phyloP scores from a whole-genome alignment of 306 rosid genomes.

The Ziziphus jujuba region DNA sequence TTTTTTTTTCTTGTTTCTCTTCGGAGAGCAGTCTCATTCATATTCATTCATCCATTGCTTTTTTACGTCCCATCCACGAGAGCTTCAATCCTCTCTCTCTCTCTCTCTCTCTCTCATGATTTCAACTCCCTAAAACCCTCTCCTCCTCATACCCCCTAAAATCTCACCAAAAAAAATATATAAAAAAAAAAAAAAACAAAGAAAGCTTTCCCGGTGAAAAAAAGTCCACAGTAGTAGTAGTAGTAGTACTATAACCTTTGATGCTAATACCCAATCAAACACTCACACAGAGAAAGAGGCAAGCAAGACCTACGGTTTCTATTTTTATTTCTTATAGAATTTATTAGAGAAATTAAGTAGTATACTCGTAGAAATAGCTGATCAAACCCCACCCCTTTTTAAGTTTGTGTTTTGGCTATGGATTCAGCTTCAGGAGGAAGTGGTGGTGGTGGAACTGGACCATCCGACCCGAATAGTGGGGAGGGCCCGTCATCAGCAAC shows the following conservation, averaged over 20 bases:
- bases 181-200: neutral
- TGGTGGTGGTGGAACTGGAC: neutral
- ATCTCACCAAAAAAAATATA: neutral
- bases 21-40: conserved; percentile 32
- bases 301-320: neutral
- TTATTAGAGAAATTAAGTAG: no score
- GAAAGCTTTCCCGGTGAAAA: conserved; percentile 45
- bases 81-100: conserved; percentile 19
- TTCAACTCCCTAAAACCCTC: conserved; percentile 13
- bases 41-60: conserved; percentile 57
- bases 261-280: conserved; percentile 1
- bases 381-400: neutral
- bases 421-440: conserved; percentile 64
- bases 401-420: conserved; percentile 9
- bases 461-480: neutral
- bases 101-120: neutral
- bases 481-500: neutral
- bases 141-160: neutral
- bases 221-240: neutral
- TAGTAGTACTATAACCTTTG: neutral
- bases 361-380: no score
- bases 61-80: conserved; percentile 80
- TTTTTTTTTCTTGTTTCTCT: no score
- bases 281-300: no score
- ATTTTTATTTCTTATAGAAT: no score